phyloP scores from a whole-genome alignment of 2,329 filamentous ascomycete genomes.

The Fusarium sp. region DNA sequence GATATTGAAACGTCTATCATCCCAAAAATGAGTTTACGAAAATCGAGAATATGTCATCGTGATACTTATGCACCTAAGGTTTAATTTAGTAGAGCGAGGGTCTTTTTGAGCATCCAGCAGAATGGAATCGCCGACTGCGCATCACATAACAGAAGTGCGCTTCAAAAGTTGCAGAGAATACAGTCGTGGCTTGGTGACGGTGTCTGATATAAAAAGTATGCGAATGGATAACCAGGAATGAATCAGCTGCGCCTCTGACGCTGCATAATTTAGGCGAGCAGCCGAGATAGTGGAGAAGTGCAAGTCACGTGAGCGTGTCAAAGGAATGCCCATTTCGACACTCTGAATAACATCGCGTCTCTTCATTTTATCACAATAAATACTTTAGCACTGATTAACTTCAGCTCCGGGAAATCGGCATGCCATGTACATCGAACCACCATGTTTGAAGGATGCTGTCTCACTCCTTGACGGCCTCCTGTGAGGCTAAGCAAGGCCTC shows the following conservation, averaged over 20 bases:
- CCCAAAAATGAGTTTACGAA: slow-evolving; percentile 58
- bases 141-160: slow-evolving; percentile 45
- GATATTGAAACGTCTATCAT: slow-evolving; percentile 53
- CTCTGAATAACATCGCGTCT: not conserved
- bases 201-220: slow-evolving; percentile 12
- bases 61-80: slow-evolving; percentile 60
- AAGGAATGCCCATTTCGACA: not conserved
- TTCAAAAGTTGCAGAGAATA: slow-evolving; percentile 23
- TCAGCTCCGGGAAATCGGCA: too few species aligned
- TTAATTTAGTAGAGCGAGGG: slow-evolving; percentile 50
- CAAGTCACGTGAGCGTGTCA: slow-evolving; percentile 28
- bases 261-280: slow-evolving; percentile 27
- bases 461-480: slow-evolving; percentile 29
- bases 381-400: not conserved
- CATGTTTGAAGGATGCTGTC: not conserved
- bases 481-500: slow-evolving; percentile 43
- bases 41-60: slow-evolving; percentile 51
- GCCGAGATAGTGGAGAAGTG: not conserved
- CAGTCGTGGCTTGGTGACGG: slow-evolving; percentile 17
- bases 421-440: not conserved
- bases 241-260: slow-evolving; percentile 39
- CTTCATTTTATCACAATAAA: not conserved
- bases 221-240: slow-evolving; percentile 17
- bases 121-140: slow-evolving; percentile 25
- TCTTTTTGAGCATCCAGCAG: slow-evolving; percentile 29